phyloP scores from a whole-genome alignment of 2,329 filamentous ascomycete genomes.

The Uncinocarpus reesii region DNA sequence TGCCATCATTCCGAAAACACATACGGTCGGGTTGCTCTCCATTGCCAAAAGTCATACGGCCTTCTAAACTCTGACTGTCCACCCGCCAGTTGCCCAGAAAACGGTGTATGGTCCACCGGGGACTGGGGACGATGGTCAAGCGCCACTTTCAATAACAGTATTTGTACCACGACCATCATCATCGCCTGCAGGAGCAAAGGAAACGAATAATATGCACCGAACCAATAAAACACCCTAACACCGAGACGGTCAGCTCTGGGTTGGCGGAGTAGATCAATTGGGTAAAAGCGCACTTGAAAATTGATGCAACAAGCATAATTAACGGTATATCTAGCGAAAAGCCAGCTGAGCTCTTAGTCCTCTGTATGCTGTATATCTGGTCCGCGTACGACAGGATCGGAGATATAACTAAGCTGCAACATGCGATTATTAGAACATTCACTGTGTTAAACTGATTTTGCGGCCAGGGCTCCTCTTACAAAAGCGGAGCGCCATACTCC shows the following conservation, averaged over 20 bases:
- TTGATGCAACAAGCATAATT: conserved; percentile 56
- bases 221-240: conserved; percentile 53
- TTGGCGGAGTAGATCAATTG: not conserved
- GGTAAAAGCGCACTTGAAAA: conserved; percentile 44
- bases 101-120: conserved; percentile 35
- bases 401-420: conserved; percentile 51
- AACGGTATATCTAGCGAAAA: conserved; percentile 58
- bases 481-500: conserved; percentile 41
- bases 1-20: too few species aligned
- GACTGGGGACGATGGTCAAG: conserved; percentile 45
- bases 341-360: conserved; percentile 48
- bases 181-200: conserved; percentile 51
- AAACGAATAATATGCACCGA: conserved; percentile 50
- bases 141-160: conserved; percentile 51
- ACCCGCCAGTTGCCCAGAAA: conserved; percentile 26
- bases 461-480: conserved; percentile 33
- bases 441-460: too few species aligned
- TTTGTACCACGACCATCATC: conserved; percentile 50
- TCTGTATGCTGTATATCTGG: conserved; percentile 56
- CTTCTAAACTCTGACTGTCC: conserved; percentile 30
- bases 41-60: conserved; percentile 56
- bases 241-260: not conserved
- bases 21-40: conserved; percentile 45
- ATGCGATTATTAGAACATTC: too few species aligned
- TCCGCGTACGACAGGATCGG: conserved; percentile 57